A percentile compares a stretch with the other conserved stretches of the same genome.
phyloP scores from a whole-genome alignment of 1,284 basidiomycete species.

The Sanguinoderma infundibulare region DNA sequence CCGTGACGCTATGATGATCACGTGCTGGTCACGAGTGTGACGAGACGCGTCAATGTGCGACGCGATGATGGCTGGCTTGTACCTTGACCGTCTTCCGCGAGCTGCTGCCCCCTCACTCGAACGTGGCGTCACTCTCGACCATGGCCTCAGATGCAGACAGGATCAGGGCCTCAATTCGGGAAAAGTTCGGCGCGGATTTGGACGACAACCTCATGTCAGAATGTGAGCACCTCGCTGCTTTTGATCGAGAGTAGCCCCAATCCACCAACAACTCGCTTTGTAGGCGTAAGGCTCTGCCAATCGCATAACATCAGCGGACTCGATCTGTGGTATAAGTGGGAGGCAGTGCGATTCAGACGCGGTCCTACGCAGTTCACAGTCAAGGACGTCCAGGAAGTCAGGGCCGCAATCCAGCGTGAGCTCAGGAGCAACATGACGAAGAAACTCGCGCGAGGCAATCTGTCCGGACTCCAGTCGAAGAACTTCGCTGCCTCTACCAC shows the following conservation, averaged over 20 bases:
- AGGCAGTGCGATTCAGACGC: conserved; percentile 53
- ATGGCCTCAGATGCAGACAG: background rate
- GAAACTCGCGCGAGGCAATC: conserved; percentile 34
- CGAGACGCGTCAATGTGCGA: background rate
- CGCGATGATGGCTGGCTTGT: background rate
- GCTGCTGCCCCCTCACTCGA: background rate
- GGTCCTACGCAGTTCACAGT: conserved; percentile 47
- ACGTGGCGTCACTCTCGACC: background rate
- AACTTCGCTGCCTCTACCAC: conserved; percentile 14
- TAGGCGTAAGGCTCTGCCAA: conserved; percentile 69
- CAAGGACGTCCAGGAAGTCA: conserved; percentile 57
- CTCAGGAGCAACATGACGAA: conserved; percentile 45
- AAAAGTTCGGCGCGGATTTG: background rate
- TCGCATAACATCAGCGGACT: conserved; percentile 63
- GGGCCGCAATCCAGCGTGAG: conserved; percentile 56
- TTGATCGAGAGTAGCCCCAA: too few relatives aligned
- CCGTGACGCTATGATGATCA: background rate
- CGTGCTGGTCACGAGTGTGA: background rate
- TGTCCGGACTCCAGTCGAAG: conserved; percentile 24
- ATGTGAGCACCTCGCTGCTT: conserved; percentile 5
- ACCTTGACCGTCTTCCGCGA: background rate
- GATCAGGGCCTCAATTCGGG: background rate
- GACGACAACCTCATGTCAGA: conserved; percentile 2
- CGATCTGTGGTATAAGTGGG: conserved; percentile 73
- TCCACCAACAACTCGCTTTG: background rate